Conservation (phyloP, 805 yeast species). For the Candida methanosorbosa region DNA sequence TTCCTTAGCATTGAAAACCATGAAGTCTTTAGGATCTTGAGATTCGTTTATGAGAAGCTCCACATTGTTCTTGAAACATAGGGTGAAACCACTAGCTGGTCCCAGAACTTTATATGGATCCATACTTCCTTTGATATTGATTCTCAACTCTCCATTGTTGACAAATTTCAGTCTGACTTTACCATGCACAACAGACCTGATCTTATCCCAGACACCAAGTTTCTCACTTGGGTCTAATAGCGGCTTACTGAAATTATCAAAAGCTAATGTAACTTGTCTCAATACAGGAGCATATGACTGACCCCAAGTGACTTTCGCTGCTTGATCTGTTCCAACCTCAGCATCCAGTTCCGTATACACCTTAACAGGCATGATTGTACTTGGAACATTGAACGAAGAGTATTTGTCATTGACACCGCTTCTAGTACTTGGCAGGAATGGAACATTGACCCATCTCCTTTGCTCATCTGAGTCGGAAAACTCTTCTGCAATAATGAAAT, state of each 20-base stretch:
- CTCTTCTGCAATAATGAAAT: conserved; percentile 62
- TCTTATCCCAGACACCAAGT: conserved; percentile 90
- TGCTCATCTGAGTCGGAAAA: conserved; percentile 41
- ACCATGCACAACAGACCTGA: conserved; percentile 72
- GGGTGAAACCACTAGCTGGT: conserved; percentile 64
- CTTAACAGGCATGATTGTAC: conserved; percentile 71
- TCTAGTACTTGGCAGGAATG: conserved; percentile 41
- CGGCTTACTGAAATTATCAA: conserved; percentile 83
- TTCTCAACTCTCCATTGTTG: conserved; percentile 41
- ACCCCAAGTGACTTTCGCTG: conserved; percentile 77
- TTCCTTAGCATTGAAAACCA: conserved; percentile 52
- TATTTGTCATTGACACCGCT: conserved; percentile 27
- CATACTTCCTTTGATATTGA: conserved; percentile 63
- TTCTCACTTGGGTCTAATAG: conserved; percentile 81
- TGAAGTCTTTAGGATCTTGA: conserved; percentile 60
- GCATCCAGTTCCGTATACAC: conserved; percentile 54
- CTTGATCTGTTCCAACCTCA: conserved; percentile 41
- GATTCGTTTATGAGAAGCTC: conserved; percentile 51
- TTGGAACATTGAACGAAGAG: conserved; percentile 56
- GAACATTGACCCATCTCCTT: conserved; percentile 52
- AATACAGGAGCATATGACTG: conserved; percentile 77
- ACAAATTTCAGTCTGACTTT: conserved; percentile 39
- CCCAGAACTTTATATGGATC: conserved; percentile 72
- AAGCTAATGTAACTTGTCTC: conserved; percentile 65
- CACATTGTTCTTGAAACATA: conserved; percentile 62